phyloP scores from a whole-genome alignment of 441 rosid genomes.

The Omphalea diandra region DNA sequence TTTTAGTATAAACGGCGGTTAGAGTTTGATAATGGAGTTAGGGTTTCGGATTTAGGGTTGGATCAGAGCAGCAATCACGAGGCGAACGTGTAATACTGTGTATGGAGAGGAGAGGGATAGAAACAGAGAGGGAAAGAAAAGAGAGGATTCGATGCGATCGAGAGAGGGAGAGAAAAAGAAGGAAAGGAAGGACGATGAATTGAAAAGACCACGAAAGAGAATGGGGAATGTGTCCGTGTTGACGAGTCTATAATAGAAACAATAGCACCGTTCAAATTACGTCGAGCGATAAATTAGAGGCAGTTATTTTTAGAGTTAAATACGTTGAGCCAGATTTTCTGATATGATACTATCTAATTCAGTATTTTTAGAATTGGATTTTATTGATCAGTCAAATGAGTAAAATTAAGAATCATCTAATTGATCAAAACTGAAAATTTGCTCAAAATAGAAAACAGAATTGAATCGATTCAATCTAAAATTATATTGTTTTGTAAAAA shows the following conservation, averaged over 20 bases:
- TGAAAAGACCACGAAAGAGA: conserved; percentile 11
- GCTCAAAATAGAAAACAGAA: too few relatives aligned
- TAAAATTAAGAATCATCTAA: too few relatives aligned
- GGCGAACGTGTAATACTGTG: too few relatives aligned
- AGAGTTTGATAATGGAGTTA: conserved; percentile 22
- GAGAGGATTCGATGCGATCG: conserved; percentile 27
- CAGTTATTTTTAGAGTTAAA: too few relatives aligned
- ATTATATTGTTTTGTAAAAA: too few relatives aligned
- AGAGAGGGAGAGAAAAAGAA: background rate
- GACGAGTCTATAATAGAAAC: background rate
- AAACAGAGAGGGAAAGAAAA: background rate
- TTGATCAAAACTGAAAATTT: too few relatives aligned
- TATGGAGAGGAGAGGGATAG: background rate
- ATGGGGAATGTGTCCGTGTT: background rate
- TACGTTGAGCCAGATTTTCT: too few relatives aligned
- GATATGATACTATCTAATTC: too few relatives aligned
- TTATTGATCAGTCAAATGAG: too few relatives aligned
- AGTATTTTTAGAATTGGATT: too few relatives aligned
- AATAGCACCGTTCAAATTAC: background rate
- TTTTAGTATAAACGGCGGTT: conserved; percentile 13
- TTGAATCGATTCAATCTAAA: too few relatives aligned
- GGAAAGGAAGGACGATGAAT: background rate
- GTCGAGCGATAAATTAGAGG: too few relatives aligned
- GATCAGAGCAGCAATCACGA: conserved; percentile 23
- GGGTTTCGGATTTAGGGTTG: background rate